Evolutionary conservation across 2,329 filamentous ascomycete genomes (phyloP).

Genomic region (Fusarium cicatricum): DNA sequence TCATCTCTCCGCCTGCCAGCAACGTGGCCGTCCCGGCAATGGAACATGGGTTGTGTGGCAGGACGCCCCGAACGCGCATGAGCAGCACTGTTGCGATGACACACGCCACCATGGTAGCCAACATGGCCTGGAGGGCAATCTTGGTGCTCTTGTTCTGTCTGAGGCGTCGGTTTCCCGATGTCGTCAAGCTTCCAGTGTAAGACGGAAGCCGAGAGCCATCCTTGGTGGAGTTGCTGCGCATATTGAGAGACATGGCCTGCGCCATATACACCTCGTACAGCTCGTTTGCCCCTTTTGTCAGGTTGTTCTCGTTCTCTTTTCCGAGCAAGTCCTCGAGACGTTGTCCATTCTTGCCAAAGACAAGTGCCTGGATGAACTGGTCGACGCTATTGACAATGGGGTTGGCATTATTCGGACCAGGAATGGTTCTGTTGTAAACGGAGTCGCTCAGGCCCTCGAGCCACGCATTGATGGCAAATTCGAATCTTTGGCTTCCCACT

Average conservation of each 20-base stretch:
- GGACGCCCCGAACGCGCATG: conserved; percentile 33
- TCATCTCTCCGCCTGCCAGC: conserved; percentile 40
- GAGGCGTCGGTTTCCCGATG: conserved; percentile 21
- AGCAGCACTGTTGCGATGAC: conserved; percentile 36
- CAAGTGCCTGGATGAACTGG: conserved; percentile 28
- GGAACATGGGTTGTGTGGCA: conserved; percentile 44
- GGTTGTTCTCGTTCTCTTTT: conserved; percentile 19
- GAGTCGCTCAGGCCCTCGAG: conserved; percentile 25
- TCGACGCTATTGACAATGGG: conserved; percentile 29
- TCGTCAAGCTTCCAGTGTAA: conserved; percentile 19
- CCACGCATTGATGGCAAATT: conserved; percentile 35
- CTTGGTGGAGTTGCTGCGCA: conserved; percentile 23
- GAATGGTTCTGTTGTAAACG: conserved; percentile 26
- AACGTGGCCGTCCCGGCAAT: conserved; percentile 42
- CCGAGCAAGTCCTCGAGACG: conserved; percentile 25
- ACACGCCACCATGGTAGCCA: conserved; percentile 42
- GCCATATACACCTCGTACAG: conserved; percentile 41
- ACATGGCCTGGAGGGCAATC: conserved; percentile 41
- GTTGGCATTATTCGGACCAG: conserved; percentile 16
- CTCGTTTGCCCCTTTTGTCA: conserved; percentile 18
- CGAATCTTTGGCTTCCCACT: conserved; percentile 22
- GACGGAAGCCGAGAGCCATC: conserved; percentile 9
- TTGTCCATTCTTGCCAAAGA: conserved; percentile 18
- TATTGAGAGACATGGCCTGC: conserved; percentile 41
- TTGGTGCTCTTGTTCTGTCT: conserved; percentile 41